Evolutionary conservation across 1,284 basidiomycete genomes (phyloP), one percentile per base, ranked within the genome.

Genomic region (Sphagnurus paluster): DNA sequence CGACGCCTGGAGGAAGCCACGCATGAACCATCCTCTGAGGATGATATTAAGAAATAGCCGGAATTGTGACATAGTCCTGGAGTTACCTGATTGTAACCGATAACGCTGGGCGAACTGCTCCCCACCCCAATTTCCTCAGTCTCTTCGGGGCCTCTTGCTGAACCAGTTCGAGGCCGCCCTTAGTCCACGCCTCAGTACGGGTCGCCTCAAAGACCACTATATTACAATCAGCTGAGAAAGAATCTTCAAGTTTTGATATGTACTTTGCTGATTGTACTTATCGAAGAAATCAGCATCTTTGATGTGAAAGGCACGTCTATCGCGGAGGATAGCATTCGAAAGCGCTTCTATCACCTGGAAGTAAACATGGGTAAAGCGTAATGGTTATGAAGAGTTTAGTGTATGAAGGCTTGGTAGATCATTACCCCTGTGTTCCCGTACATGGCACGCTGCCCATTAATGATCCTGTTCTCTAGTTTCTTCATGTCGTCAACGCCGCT

Each of bases 81-180:
- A n/a, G n/a, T n/a, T 44, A 74, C 74, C 71, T 60, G 26, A 75
- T 55, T n/a, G 74, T 75, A 5, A 61, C 57, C 5, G 64, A 48
- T 5, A 76, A 42, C 1, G 74, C 70, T 1, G 57, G 59, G 11
- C 69, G 67, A 39, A 70, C 63, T n/a, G 51, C 46, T 16, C 62
- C 52, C 71, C 74, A 75, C 0, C 70, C 71, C 41, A 67, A 52
- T 2, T 39, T 43, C 14, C 55, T 54, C 17, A 73, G 53, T 2
- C 69, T 63, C 46, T 63, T 49, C 5, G 58, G 59, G 9, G 64
- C 63, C 32, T 70, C 61, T 30, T 62, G 58, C 16, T 63, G 66
- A 10, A 74, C 55, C 2, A 49, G 29, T 20, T 62, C 60, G 0
- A 65, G 52, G 10, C 65, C 64, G 13, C 53, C 62, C 8, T 57